Evolutionary conservation across 257 asterid species (phyloP), one percentile per base, ranked within the genome.

Genomic region (Jaltomata sinuosa): DNA sequence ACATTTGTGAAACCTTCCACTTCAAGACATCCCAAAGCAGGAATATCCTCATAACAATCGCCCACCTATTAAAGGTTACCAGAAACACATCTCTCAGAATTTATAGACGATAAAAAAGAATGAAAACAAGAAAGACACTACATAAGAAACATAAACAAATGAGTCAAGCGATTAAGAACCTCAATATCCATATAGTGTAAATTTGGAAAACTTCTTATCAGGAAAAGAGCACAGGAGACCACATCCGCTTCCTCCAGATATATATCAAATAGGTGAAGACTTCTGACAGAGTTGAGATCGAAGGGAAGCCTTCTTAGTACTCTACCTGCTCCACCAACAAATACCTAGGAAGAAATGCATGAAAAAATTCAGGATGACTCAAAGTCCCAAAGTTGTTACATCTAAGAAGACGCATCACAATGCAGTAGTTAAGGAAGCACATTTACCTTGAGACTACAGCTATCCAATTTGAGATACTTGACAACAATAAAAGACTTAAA

Each of bases 401-500:
- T 49, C 1, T 16, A 52, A 0, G 59, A 52, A 52, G 3, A 52
- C 0, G 7, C 15, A 52, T 52, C 5, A 16, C 21, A 16, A 52
- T 15, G n/a, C 0, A 52, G 59, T 16, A 5, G 15, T n/a, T n/a
- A n/a, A n/a, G 2, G 21, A 18, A 52, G 59, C n/a, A 52, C 53
- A 18, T 32, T 76, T 78, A 84, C 89, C 83, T 84, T 80, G 55
- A 83, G 10, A 49, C 55, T 77, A 14, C 4, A n/a, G 69, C 38
- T 16, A 65, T 53, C 45, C 79, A 86, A 6, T 6, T 65, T 45
- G 16, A 86, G 22, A 34, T 29, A 10, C 81, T 83, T 84, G 22
- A 86, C 71, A 78, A 9, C 36, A 62, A 86, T 16, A 21, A 86
- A 84, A 18, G 0, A 45, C 69, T 11, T 3, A 32, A 83, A 62